phyloP scores from a whole-genome alignment of 768 basidiomycete genomes.

The Tylopilus plumbeoviolaceoides region DNA sequence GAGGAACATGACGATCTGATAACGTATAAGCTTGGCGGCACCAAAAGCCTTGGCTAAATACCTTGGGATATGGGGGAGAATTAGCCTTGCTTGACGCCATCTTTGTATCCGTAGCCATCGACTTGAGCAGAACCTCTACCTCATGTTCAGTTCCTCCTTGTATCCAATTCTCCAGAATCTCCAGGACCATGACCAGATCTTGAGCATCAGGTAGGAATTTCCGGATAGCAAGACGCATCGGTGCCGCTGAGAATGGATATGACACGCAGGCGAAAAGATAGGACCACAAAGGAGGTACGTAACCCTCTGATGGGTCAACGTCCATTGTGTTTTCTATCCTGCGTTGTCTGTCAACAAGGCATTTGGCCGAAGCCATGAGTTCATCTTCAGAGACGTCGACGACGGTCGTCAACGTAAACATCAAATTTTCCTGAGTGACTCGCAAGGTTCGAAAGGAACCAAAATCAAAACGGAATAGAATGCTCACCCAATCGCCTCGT shows the following conservation, averaged over 20 bases:
- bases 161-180: slow-evolving; percentile 39
- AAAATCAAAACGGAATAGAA: neutral
- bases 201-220: slow-evolving; percentile 37
- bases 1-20: slow-evolving; percentile 56
- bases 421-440: slow-evolving; percentile 34
- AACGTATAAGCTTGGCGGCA: slow-evolving; percentile 32
- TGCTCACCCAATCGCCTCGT: slow-evolving; percentile 65
- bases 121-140: slow-evolving; percentile 20
- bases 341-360: slow-evolving; percentile 39
- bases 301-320: slow-evolving; percentile 30
- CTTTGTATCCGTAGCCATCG: slow-evolving; percentile 11
- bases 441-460: neutral
- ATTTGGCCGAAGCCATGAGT: slow-evolving; percentile 49
- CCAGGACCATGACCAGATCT: slow-evolving; percentile 37
- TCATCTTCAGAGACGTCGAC: slow-evolving; percentile 65
- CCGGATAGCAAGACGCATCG: slow-evolving; percentile 43
- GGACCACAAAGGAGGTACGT: slow-evolving; percentile 32
- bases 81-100: slow-evolving; percentile 15
- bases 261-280: slow-evolving; percentile 38
- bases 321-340: slow-evolving; percentile 31
- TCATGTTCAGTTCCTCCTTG: slow-evolving; percentile 25
- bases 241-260: slow-evolving; percentile 37
- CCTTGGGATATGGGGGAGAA: slow-evolving; percentile 32
- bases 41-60: slow-evolving; percentile 33
- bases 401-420: slow-evolving; percentile 50